Percentiles rank a stretch among this genome's conserved stretches.
Evolutionary conservation across 352 stramenopile species (phyloP).

Genomic region (Pythium dissimile): DNA sequence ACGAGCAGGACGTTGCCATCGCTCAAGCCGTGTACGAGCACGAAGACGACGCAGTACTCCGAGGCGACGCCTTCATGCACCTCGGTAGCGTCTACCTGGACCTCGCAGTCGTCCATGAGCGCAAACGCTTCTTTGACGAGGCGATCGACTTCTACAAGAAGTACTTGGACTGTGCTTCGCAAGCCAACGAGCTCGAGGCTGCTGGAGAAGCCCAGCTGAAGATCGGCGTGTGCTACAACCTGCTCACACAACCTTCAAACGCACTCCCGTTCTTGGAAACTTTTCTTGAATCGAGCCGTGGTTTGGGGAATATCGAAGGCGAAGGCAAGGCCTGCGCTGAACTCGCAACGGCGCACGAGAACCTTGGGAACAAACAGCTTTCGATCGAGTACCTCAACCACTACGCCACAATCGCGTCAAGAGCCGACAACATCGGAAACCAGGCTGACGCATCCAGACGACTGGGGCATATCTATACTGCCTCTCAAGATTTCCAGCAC

Average conservation of each 20-base stretch:
- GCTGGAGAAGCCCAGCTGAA: slow-evolving; percentile 65
- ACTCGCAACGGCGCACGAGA: slow-evolving; percentile 86
- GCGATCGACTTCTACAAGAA: slow-evolving; percentile 79
- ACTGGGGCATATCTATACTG: slow-evolving; percentile 84
- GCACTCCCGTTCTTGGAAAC: slow-evolving; percentile 81
- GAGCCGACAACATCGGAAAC: slow-evolving; percentile 80
- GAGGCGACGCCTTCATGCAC: slow-evolving; percentile 52
- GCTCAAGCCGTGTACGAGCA: slow-evolving; percentile 67
- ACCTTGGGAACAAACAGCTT: slow-evolving; percentile 69
- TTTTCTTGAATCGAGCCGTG: slow-evolving; percentile 61
- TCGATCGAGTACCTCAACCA: slow-evolving; percentile 88
- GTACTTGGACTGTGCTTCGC: slow-evolving; percentile 59
- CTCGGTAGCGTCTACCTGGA: slow-evolving; percentile 79
- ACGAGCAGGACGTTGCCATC: slow-evolving; percentile 80
- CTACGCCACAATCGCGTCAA: slow-evolving; percentile 73
- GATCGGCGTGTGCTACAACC: slow-evolving; percentile 76
- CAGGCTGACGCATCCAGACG: slow-evolving; percentile 84
- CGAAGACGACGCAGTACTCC: slow-evolving; percentile 54
- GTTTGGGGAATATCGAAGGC: slow-evolving; percentile 54
- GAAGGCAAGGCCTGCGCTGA: slow-evolving; percentile 85
- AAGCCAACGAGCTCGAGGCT: slow-evolving; percentile 59
- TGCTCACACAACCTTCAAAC: slow-evolving; percentile 49
- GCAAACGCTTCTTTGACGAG: slow-evolving; percentile 29
- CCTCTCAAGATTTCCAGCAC: slow-evolving; percentile 69
- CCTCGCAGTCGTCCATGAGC: slow-evolving; percentile 46